Conservation (phyloP, 169 alveolate species). For the Perkinsus olseni region DNA sequence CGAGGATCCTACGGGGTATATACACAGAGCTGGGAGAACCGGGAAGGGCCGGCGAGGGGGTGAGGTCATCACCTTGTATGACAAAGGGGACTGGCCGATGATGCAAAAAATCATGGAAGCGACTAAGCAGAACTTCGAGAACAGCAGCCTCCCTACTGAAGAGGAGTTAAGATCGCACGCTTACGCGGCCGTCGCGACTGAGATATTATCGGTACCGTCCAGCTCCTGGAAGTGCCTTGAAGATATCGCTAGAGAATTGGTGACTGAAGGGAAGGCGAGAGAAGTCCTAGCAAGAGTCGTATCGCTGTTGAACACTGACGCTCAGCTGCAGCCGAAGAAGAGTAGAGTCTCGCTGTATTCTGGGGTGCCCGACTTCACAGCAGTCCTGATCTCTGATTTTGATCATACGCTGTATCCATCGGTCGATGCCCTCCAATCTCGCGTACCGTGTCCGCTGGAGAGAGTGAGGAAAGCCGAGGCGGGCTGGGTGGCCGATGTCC, state of each 20-base stretch:
- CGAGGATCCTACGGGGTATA: conserved; percentile 58
- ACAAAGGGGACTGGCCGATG: neutral
- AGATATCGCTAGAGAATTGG: neutral
- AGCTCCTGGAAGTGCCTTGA: neutral
- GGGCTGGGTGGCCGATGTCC: neutral
- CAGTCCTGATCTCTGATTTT: neutral
- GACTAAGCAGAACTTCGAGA: neutral
- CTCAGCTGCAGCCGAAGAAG: neutral
- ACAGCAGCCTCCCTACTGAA: neutral
- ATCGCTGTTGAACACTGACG: neutral
- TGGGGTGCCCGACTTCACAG: neutral
- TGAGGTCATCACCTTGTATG: conserved; percentile 44
- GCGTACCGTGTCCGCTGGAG: neutral
- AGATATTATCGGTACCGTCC: neutral
- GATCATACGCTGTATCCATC: neutral
- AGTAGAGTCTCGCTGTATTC: neutral
- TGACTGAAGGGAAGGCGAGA: neutral
- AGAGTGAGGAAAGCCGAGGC: neutral
- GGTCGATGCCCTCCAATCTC: neutral
- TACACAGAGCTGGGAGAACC: conserved; percentile 78
- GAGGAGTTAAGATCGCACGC: neutral
- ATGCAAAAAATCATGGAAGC: neutral
- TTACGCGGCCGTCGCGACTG: neutral
- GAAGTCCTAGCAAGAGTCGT: neutral
- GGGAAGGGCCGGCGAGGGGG: conserved; percentile 80